phyloP scores from a whole-genome alignment of 176 grass and related monocot species.

The bread wheat (Triticum aestivum) region IWGSC_CS_RefSeq_v2.1 NC_057795.1:495263689-495264188 shows the following conservation, averaged over 20 bases:
- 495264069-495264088: background rate
- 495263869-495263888: background rate
- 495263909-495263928: background rate
- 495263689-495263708: background rate
- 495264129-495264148: background rate
- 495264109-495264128: background rate
- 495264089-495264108: background rate
- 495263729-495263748: background rate
- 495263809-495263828: background rate
- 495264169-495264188: background rate
- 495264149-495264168: background rate
- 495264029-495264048: background rate
- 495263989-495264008: background rate
- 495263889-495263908: background rate
- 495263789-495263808: background rate
- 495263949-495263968: background rate
- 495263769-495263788: background rate
- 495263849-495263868: background rate
- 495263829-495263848: background rate
- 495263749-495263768: background rate
- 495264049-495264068: background rate
- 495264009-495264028: background rate
- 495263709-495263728: background rate
- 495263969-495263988: background rate
- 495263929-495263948: background rate